Evolutionary conservation across 495 filamentous ascomycete genomes (phyloP).

Genomic region (Tuber aestivum): DNA sequence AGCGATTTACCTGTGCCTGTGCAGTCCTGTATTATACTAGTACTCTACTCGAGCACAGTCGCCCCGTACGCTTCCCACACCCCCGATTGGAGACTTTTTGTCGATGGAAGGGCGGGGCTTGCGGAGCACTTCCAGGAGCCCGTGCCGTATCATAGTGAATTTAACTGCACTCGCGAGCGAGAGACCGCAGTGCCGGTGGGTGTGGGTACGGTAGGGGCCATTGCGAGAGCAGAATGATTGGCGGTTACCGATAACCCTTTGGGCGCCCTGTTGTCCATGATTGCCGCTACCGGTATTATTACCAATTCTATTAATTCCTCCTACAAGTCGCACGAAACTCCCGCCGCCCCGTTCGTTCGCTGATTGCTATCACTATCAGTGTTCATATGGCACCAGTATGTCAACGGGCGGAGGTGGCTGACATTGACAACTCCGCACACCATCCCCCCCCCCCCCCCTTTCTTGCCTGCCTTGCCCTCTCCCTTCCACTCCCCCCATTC

Average conservation of each 20-base stretch:
- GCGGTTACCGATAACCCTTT: not conserved
- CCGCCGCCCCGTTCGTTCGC: not conserved
- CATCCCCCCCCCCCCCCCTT: not conserved
- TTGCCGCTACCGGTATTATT: not conserved
- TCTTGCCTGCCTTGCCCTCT: not conserved
- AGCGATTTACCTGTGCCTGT: no score
- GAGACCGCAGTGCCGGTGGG: no score
- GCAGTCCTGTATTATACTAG: no score
- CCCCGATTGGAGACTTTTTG: no score
- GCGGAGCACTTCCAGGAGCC: no score
- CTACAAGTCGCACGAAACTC: not conserved
- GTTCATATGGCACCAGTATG: no score
- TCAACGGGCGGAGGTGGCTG: not conserved
- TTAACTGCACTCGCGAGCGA: no score
- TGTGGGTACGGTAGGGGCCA: no score
- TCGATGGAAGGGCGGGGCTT: no score
- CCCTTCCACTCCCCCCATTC: not conserved
- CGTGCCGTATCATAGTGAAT: no score
- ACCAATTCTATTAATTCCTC: slow-evolving; percentile 4
- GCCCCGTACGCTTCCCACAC: no score
- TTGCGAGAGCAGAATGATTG: not conserved
- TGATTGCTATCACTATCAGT: not conserved
- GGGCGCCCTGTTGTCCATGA: not conserved
- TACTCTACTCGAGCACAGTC: no score
- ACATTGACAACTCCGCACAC: not conserved